Percentiles rank a stretch among this genome's conserved stretches.
Evolutionary conservation across 345 rosid species (phyloP).

Genomic region (Eucalyptus regnans): DNA sequence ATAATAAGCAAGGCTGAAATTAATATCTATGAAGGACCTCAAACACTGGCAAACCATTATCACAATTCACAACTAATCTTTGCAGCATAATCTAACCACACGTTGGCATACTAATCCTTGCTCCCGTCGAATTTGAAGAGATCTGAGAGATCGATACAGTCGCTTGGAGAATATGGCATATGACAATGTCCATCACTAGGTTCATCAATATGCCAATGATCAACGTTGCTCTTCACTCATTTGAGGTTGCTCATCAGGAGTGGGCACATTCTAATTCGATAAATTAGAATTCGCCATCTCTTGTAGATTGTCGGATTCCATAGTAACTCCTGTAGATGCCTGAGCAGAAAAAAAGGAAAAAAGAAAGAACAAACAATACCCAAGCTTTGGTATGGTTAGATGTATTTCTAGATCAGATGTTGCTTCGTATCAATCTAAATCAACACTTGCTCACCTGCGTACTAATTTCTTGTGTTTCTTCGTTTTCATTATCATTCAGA

Average conservation of each 20-base stretch:
- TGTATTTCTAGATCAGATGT: background rate
- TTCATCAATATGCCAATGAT: background rate
- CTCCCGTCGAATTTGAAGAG: background rate
- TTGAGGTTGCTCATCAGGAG: background rate
- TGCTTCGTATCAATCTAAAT: background rate
- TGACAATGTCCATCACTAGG: background rate
- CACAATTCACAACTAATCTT: background rate
- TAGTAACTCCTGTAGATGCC: background rate
- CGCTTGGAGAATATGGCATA: background rate
- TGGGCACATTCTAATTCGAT: background rate
- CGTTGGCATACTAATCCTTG: background rate
- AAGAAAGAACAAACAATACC: background rate
- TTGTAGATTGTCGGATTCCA: background rate
- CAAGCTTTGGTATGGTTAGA: background rate
- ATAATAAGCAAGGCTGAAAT: background rate
- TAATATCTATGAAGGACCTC: background rate
- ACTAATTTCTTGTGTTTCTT: background rate
- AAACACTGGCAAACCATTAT: background rate
- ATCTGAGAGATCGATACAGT: accelerated
- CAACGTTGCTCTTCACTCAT: background rate
- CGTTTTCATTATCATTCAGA: background rate
- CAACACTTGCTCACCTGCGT: background rate
- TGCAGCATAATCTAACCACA: background rate
- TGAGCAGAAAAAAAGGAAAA: background rate
- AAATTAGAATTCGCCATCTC: background rate